A percentile compares a stretch with the other conserved stretches of the same genome.
Conservation (phyloP, 1,139 yeast genomes). For the Yamadazyma friedrichii region DNA sequence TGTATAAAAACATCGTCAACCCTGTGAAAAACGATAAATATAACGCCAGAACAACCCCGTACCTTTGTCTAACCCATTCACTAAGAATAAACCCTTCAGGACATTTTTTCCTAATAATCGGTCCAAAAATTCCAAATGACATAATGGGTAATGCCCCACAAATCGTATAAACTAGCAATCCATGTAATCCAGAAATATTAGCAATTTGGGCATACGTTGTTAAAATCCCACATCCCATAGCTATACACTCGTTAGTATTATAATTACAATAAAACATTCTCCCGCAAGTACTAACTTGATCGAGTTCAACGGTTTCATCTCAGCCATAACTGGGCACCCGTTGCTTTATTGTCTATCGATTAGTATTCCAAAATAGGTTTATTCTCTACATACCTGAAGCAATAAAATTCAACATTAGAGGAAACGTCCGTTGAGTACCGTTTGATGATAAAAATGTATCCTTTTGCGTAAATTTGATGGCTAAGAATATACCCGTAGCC, state of each 20-base stretch:
- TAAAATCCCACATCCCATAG: slow-evolving; percentile 88
- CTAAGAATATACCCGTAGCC: slow-evolving; percentile 56
- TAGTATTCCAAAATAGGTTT: no score
- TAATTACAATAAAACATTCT: slow-evolving; percentile 46
- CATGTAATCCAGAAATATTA: slow-evolving; percentile 83
- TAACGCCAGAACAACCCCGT: slow-evolving; percentile 68
- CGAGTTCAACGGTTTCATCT: slow-evolving; percentile 84
- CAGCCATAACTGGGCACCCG: slow-evolving; percentile 64
- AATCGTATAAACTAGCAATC: slow-evolving; percentile 78
- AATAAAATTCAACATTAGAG: slow-evolving; percentile 78
- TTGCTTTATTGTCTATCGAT: slow-evolving; percentile 18
- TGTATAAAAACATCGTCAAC: slow-evolving; percentile 80
- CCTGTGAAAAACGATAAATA: slow-evolving; percentile 81
- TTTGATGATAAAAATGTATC: slow-evolving; percentile 69
- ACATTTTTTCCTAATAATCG: slow-evolving; percentile 70
- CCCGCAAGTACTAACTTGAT: slow-evolving; percentile 89
- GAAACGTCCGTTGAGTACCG: slow-evolving; percentile 78
- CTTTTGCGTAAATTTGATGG: slow-evolving; percentile 48
- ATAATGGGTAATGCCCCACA: slow-evolving; percentile 82
- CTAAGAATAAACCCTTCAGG: slow-evolving; percentile 91
- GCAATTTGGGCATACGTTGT: slow-evolving; percentile 87
- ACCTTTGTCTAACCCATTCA: slow-evolving; percentile 90
- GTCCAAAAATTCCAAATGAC: slow-evolving; percentile 80
- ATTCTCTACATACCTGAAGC: slow-evolving; percentile 83
- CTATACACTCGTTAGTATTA: slow-evolving; percentile 34